A percentile compares a stretch with the other conserved stretches of the same genome.
Conservation (phyloP, 2,329 filamentous ascomycete species). For the Fusarium gaditjirri region DNA sequence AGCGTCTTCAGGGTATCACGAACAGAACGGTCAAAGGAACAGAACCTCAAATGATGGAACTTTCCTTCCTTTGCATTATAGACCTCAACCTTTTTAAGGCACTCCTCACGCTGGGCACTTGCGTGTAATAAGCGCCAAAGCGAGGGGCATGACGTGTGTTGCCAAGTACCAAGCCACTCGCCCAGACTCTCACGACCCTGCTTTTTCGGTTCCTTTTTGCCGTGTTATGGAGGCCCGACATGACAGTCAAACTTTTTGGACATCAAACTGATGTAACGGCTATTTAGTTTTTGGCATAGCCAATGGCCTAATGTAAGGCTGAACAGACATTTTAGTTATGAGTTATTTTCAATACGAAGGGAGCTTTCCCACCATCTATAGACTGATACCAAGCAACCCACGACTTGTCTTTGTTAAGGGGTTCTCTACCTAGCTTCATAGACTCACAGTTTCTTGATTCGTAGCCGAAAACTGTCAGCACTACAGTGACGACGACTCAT, state of each 20-base stretch:
- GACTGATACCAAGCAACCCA: background rate
- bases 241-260: constrained; percentile 8
- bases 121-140: constrained; percentile 36
- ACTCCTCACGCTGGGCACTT: constrained; percentile 19
- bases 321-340: background rate
- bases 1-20: constrained; percentile 13
- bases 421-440: background rate
- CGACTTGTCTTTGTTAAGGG: background rate
- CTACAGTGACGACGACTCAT: background rate
- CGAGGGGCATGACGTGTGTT: constrained; percentile 47
- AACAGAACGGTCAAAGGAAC: background rate
- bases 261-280: background rate
- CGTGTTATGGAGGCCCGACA: constrained; percentile 27
- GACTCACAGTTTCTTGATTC: background rate
- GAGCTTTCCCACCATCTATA: background rate
- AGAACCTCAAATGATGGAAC: background rate
- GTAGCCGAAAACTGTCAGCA: background rate
- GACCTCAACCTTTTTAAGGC: constrained; percentile 19
- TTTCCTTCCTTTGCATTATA: background rate
- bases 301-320: constrained; percentile 4
- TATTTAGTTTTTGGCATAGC: background rate
- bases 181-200: constrained; percentile 44
- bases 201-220: constrained; percentile 41
- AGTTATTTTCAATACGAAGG: background rate
- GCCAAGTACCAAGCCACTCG: constrained; percentile 47